A percentile compares a stretch with the other conserved stretches of the same genome.
phyloP scores from a whole-genome alignment of 441 rosid genomes.

The Dalechampia spathulata region DNA sequence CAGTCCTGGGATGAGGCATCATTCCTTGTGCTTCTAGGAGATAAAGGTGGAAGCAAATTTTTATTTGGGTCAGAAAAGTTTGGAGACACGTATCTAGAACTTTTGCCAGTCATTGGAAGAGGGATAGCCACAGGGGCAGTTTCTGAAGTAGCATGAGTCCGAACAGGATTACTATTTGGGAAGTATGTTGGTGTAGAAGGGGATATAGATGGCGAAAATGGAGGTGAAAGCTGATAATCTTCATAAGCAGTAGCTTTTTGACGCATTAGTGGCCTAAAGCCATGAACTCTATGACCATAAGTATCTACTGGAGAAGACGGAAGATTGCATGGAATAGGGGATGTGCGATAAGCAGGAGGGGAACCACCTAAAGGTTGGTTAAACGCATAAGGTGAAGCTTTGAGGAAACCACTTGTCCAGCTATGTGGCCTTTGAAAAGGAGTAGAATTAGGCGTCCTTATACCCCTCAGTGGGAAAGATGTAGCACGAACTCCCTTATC shows the following conservation, averaged over 20 bases:
- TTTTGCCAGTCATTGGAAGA: constrained; percentile 36
- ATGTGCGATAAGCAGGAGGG: constrained; percentile 43
- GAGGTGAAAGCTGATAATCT: constrained; percentile 78
- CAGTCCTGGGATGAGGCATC: constrained; percentile 77
- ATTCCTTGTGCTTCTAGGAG: constrained; percentile 64
- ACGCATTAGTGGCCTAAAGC: constrained; percentile 27
- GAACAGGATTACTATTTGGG: constrained; percentile 33
- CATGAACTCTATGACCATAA: constrained; percentile 35
- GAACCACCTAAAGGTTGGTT: constrained; percentile 44
- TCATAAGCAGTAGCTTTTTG: constrained; percentile 36
- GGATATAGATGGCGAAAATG: constrained; percentile 75
- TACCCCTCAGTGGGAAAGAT: constrained; percentile 55
- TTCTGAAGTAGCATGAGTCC: constrained; percentile 39
- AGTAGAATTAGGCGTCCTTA: constrained; percentile 33
- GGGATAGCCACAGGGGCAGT: constrained; percentile 87
- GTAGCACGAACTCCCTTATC: constrained; percentile 42
- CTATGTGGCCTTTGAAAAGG: constrained; percentile 76
- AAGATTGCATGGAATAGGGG: constrained; percentile 32
- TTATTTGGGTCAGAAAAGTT: constrained; percentile 75
- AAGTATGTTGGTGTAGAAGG: constrained; percentile 56
- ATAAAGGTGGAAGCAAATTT: constrained; percentile 73
- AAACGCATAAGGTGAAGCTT: constrained; percentile 36
- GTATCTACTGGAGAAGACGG: constrained; percentile 49
- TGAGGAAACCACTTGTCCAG: constrained; percentile 85
- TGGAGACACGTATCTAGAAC: constrained; percentile 50